phyloP scores from a whole-genome alignment of 768 basidiomycete species.

The Amanita polypyramis region DNA sequence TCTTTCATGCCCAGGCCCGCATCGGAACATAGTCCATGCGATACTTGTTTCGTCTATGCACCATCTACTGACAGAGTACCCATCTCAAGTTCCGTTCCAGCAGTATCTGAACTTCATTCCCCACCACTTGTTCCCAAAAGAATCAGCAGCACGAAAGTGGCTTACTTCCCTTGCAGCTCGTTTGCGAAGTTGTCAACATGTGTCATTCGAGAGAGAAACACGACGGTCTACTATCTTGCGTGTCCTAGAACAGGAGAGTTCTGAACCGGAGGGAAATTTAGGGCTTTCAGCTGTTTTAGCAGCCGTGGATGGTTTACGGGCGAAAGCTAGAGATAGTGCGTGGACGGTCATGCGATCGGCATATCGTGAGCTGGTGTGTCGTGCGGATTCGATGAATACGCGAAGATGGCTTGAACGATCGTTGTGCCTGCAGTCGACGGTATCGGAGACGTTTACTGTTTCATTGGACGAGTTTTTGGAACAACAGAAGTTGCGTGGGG shows the following conservation, averaged over 20 bases:
- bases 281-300: slow-evolving; percentile 12
- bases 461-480: slow-evolving; percentile 46
- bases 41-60: slow-evolving; percentile 46
- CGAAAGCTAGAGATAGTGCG: slow-evolving; percentile 38
- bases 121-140: slow-evolving; percentile 24
- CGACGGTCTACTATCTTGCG: slow-evolving; percentile 10
- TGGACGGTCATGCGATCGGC: slow-evolving; percentile 53
- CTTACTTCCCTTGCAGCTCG: slow-evolving; percentile 37
- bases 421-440: slow-evolving; percentile 32
- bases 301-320: slow-evolving; percentile 37
- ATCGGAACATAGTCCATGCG: slow-evolving; percentile 17
- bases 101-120: slow-evolving; percentile 34
- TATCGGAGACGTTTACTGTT: slow-evolving; percentile 17
- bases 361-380: slow-evolving; percentile 50
- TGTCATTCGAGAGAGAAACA: slow-evolving; percentile 37
- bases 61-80: slow-evolving; percentile 45
- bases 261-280: background rate
- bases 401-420: slow-evolving; percentile 36
- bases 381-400: slow-evolving; percentile 23
- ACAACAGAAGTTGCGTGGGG: slow-evolving; percentile 28
- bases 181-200: slow-evolving; percentile 46
- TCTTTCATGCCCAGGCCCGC: slow-evolving; percentile 16
- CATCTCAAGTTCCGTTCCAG: slow-evolving; percentile 51
- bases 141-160: slow-evolving; percentile 35
- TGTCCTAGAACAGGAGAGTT: slow-evolving; percentile 10